Base-by-base conservation (phyloP, 345 rosid genomes). In the Firmiana major region DNA sequence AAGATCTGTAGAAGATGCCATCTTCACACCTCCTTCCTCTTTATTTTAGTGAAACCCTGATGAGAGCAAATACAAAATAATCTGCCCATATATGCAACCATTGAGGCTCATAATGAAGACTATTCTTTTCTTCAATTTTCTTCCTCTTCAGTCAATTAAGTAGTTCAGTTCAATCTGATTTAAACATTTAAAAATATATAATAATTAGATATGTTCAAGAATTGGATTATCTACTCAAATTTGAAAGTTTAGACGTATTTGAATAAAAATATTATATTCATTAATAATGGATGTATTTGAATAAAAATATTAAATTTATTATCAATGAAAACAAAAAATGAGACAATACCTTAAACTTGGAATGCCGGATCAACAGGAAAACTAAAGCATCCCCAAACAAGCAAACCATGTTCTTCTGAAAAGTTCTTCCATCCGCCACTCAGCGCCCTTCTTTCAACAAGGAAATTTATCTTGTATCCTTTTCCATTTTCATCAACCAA, bases 381-480 rank as follows among this genome's bases (percentile, higher is more conserved):
- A 90, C 86, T 26, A 86, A 9, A 46, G 76, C 94, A 83, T 93
- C 96, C 43, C 94, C 90, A 62, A 62, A 87, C 87, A 7, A 84
- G 80, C 60, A 89, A 80, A 9, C 85, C 81, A 66, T 88, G 91
- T 46, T 85, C 88, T 77, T 75, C 63, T 36, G 89, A 74, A 63
- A 89, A 90, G 51, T 82, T 83, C 80, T 89, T 88, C 96, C 95
- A 90, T 24, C 96, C 94, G 45, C 80, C 96, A 45, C 96, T 88
- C 46, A 93, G 84, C 9, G 92, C 91, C 17, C 45, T 78, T 83
- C 87, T 93, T 19, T 34, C 81, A 9, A 74, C 85, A 62, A 88
- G 87, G 78, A 79, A 93, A 22, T 84, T 88, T 7, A 87, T 80
- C 55, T 40, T 42, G 75, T 74, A 86, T 45, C 78, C 79, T 9